These are phyloP conservation scores for Aspergillus sp. DNA, from an alignment of 2,329 filamentous ascomycete genomes.

Conservation along the genomic window DNA sequence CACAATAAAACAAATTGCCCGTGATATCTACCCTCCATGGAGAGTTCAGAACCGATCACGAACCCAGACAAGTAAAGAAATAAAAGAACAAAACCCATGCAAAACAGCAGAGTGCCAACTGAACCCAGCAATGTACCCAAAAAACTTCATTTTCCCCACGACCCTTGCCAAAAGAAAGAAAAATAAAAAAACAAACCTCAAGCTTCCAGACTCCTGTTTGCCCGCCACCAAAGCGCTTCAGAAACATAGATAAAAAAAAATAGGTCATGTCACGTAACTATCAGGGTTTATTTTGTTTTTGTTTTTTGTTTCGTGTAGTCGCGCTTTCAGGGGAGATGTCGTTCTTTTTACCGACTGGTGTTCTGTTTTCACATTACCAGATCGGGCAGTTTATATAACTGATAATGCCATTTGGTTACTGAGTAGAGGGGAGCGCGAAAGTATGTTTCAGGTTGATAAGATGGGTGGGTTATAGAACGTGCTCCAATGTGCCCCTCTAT, in stretches of 20 bases:
- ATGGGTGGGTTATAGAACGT: background rate
- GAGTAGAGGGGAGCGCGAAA: background rate
- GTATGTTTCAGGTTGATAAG: background rate
- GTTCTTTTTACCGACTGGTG: background rate
- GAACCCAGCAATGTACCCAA: background rate
- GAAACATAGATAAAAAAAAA: background rate
- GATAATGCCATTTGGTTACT: background rate
- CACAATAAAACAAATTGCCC: background rate
- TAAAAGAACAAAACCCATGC: background rate
- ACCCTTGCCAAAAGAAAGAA: background rate
- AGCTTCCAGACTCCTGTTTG: conserved; percentile 4
- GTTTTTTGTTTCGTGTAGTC: background rate
- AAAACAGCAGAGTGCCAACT: background rate
- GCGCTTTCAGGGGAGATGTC: background rate
- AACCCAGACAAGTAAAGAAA: background rate
- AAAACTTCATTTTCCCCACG: background rate
- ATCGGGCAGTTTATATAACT: background rate
- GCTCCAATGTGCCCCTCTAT: background rate
- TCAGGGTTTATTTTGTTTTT: background rate
- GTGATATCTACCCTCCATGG: background rate
- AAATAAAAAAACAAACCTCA: background rate
- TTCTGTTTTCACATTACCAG: background rate
- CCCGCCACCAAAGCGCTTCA: conserved; percentile 4
- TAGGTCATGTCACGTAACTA: conserved; percentile 10
- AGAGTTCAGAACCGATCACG: background rate